phyloP scores from a whole-genome alignment of 1,139 yeast species.

The Yueomyces sp. region DNA sequence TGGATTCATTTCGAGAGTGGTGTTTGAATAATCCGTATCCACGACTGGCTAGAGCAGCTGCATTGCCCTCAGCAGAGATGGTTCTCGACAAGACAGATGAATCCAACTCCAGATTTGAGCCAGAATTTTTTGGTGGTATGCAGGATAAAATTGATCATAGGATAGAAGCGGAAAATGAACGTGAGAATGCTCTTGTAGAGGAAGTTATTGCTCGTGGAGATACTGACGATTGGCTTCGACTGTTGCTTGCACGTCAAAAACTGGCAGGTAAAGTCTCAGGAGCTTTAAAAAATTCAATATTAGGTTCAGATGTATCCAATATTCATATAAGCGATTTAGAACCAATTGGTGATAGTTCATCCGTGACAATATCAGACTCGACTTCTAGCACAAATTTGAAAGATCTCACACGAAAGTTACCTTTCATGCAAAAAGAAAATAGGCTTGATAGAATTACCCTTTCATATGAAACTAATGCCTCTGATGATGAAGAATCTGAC shows the following conservation, averaged over 20 bases:
- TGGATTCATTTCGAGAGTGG: slow-evolving; percentile 37
- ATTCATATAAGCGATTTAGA: slow-evolving; percentile 7
- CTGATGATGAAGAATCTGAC: slow-evolving; percentile 1
- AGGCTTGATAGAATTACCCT: slow-evolving; percentile 17
- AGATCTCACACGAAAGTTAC: slow-evolving; percentile 2
- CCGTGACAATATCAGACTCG: slow-evolving; percentile 1
- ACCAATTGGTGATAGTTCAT: slow-evolving; percentile 8
- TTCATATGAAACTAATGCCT: slow-evolving; percentile 14
- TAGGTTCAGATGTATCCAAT: slow-evolving; percentile 18
- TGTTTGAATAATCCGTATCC: slow-evolving; percentile 29
- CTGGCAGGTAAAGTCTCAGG: slow-evolving; percentile 12
- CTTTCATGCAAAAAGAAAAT: slow-evolving; percentile 15
- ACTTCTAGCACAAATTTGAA: slow-evolving; percentile 4
- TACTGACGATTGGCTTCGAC: slow-evolving; percentile 22
- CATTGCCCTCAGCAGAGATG: slow-evolving; percentile 25
- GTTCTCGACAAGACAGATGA: slow-evolving; percentile 6
- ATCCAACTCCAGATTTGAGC: slow-evolving; percentile 17
- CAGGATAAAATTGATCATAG: slow-evolving; percentile 7
- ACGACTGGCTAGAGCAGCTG: slow-evolving; percentile 28
- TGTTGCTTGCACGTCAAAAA: slow-evolving; percentile 16
- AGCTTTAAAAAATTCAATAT: slow-evolving; percentile 8
- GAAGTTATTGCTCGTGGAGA: slow-evolving; percentile 21
- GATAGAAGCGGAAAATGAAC: slow-evolving; percentile 1
- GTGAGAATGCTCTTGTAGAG: slow-evolving; percentile 15
- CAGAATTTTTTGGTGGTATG: slow-evolving; percentile 23